Evolutionary conservation across 257 asterid species (phyloP).

Genomic region (Lycium ferocissimum): DNA sequence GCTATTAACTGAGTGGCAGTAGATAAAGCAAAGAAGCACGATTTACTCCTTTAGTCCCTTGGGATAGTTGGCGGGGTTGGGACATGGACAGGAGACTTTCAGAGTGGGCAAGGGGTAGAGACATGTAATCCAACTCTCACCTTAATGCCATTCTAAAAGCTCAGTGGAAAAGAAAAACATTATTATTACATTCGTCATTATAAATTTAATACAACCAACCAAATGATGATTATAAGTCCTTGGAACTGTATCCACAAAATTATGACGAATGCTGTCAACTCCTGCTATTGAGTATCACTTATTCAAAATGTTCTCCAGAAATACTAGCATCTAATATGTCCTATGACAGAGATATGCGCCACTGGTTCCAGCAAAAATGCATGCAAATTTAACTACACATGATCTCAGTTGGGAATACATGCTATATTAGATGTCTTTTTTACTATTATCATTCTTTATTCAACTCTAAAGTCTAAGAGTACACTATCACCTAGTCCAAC

Average conservation of each 20-base stretch:
- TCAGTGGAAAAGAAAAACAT: neutral
- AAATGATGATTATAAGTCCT: neutral
- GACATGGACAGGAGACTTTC: neutral
- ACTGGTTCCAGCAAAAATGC: neutral
- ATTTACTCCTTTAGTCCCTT: neutral
- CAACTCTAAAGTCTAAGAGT: neutral
- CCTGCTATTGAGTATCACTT: neutral
- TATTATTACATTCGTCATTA: neutral
- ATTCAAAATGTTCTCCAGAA: neutral
- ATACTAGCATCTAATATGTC: constrained; percentile 8
- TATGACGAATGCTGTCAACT: neutral
- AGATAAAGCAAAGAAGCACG: neutral
- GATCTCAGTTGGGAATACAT: neutral
- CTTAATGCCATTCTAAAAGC: neutral
- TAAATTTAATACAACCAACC: neutral
- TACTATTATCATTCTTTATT: neutral
- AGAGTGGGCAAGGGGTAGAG: neutral
- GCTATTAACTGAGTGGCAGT: neutral
- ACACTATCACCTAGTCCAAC: neutral
- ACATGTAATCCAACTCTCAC: neutral
- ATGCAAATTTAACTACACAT: constrained; percentile 4
- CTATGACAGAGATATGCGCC: constrained; percentile 6
- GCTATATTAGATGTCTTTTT: neutral
- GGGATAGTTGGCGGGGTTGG: neutral
- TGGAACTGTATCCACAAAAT: neutral